Evolutionary conservation across 345 rosid species (phyloP), one percentile per base, ranked within the genome.

Genomic region (Ricinus communis): DNA sequence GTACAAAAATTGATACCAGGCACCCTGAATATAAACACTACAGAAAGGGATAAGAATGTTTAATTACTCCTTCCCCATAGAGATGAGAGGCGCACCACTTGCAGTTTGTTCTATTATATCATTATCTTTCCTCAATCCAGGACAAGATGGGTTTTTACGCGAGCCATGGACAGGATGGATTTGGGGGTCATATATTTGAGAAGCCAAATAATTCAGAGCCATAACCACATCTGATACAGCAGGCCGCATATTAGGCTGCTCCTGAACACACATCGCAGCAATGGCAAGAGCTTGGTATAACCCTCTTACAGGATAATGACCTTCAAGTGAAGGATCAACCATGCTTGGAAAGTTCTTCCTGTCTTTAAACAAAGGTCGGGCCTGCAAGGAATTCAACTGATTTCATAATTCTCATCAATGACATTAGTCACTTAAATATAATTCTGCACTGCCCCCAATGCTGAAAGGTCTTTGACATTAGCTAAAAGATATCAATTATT

Each of bases 241-340:
- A 7, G 84, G 86, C 24, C 86, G 76, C 81, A 76, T 71, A 58
- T 46, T 76, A 43, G 86, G 86, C 75, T 83, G 79, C 62, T 83
- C 86, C 69, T 80, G 86, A 58, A 83, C 82, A 49, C 86, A 81
- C 84, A 83, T 80, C 21, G 84, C 84, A 2, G 86, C 74, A 25
- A 83, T 78, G 19, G 86, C 84, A 3, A 83, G 84, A 27, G 82
- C 84, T 69, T 83, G 86, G 80, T 80, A 83, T 59, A 83, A 51
- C 38, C 84, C 84, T 69, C 82, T 76, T 14, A 47, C 57, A 9
- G 82, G 86, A 64, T 80, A 83, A 30, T 24, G 66, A 5, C 86
- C 82, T 71, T 65, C 71, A 47, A 83, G 79, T 14, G 54, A 51
- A 11, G 82, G 82, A 51, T 83, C 86, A 49, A 72, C 84, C 86